Conservation (phyloP, 2,329 filamentous ascomycete genomes). For the Aspergillus vadensis region DNA sequence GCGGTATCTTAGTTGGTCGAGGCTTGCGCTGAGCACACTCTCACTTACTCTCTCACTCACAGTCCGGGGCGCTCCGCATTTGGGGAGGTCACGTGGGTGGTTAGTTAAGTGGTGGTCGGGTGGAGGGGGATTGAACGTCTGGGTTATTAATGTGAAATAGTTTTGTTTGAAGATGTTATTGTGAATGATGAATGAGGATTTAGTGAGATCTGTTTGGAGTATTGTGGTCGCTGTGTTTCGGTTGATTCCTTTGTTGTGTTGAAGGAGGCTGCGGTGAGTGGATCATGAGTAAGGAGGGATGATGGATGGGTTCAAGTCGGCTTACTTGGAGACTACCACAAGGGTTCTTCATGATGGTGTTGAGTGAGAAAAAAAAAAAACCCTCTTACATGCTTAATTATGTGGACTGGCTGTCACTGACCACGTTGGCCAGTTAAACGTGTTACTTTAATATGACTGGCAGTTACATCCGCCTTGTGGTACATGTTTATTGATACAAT, state of each 20-base stretch:
- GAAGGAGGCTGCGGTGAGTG: neutral
- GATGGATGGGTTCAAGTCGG: neutral
- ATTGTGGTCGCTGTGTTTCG: neutral
- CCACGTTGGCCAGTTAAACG: neutral
- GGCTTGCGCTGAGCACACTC: neutral
- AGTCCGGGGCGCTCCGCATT: constrained; percentile 18
- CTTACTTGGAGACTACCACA: neutral
- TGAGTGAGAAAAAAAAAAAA: neutral
- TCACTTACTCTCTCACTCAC: no score
- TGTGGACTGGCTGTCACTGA: neutral
- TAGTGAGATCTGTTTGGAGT: neutral
- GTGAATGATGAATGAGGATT: no score
- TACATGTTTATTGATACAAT: constrained; percentile 11
- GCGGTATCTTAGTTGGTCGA: neutral
- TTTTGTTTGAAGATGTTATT: neutral
- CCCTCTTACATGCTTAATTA: neutral
- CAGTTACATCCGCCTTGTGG: neutral
- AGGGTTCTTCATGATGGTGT: neutral
- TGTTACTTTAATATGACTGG: neutral
- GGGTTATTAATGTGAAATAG: neutral
- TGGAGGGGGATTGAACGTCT: neutral
- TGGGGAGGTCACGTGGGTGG: constrained; percentile 17
- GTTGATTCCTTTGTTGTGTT: neutral
- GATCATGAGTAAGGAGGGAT: neutral
- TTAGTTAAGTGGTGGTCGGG: neutral